Evolutionary conservation across 768 basidiomycete species (phyloP).

Genomic region (Filobasidium floriforme): DNA sequence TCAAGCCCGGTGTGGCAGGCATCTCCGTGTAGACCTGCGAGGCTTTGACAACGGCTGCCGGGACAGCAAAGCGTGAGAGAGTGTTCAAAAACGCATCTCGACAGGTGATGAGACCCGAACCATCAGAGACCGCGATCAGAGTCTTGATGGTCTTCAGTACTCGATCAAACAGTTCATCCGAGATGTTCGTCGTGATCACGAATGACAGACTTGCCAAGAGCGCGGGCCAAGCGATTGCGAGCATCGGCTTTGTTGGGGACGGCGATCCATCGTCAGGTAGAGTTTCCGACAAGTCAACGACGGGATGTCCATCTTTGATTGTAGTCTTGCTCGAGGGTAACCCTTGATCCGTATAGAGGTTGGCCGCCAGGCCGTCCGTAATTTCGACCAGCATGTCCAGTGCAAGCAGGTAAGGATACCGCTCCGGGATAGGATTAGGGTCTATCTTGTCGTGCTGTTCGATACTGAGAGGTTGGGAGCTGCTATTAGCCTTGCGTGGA

Average conservation of each 20-base stretch:
- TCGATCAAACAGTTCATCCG: conserved; percentile 67
- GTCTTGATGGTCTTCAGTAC: conserved; percentile 11
- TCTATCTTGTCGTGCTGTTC: conserved; percentile 98
- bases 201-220: conserved; percentile 83
- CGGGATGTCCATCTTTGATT: conserved; percentile 35
- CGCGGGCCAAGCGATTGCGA: conserved; percentile 84
- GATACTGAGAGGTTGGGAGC: conserved; percentile 55
- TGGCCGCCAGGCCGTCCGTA: conserved; percentile 48
- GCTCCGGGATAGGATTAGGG: conserved; percentile 83
- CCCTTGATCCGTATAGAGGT: background rate
- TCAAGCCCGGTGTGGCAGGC: background rate
- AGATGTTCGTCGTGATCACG: conserved; percentile 79
- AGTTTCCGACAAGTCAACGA: conserved; percentile 48
- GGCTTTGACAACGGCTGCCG: conserved; percentile 75
- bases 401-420: conserved; percentile 84
- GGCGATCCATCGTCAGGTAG: no score
- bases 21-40: conserved; percentile 54
- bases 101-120: conserved; percentile 52
- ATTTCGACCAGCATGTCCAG: conserved; percentile 79
- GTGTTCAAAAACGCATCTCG: conserved; percentile 87
- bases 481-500: conserved; percentile 14
- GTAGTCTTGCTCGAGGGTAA: no score
- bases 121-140: conserved; percentile 10
- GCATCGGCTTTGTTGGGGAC: conserved; percentile 53
- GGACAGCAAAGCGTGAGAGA: conserved; percentile 87